These are phyloP conservation scores for Rostrohypoxylon terebratum DNA, from an alignment of 495 filamentous ascomycete species.

Conservation along the genomic window DNA sequence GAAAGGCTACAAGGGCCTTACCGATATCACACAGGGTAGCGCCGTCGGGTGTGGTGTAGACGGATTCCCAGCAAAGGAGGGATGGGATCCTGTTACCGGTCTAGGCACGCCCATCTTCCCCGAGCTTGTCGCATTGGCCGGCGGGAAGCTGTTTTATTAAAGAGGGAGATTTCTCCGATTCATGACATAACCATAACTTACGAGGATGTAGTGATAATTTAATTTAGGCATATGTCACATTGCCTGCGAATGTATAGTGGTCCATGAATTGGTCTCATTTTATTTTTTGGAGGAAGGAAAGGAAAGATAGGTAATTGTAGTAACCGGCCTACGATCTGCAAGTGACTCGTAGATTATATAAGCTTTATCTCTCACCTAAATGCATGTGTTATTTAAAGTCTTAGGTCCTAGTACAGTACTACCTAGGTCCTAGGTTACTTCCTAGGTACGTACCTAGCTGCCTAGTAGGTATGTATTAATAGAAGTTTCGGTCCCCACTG, in stretches of 20 bases:
- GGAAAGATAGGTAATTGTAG: not conserved
- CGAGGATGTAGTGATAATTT: slow-evolving; percentile 9
- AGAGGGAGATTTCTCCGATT: not conserved
- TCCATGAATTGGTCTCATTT: not conserved
- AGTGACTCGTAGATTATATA: not conserved
- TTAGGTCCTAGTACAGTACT: too few relatives aligned
- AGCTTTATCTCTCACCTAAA: not conserved
- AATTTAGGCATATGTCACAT: not conserved
- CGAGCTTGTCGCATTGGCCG: slow-evolving; percentile 36
- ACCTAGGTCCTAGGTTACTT: too few relatives aligned
- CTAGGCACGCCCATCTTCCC: slow-evolving; percentile 54
- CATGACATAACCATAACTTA: not conserved
- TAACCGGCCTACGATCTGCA: not conserved
- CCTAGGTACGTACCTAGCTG: too few relatives aligned
- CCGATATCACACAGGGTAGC: slow-evolving; percentile 71
- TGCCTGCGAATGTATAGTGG: not conserved
- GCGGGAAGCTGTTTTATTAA: slow-evolving; percentile 33
- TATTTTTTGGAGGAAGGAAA: not conserved
- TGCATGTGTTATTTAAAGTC: too few relatives aligned
- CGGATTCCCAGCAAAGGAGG: slow-evolving; percentile 52
- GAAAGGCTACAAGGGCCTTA: slow-evolving; percentile 64
- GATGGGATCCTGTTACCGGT: slow-evolving; percentile 63
- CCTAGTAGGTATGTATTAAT: too few relatives aligned
- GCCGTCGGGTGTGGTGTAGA: slow-evolving; percentile 70
- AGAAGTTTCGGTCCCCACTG: too few relatives aligned